Percentiles rank a stretch among this genome's conserved stretches.
Evolutionary conservation across 345 rosid species (phyloP).

Genomic region (Draba incana): DNA sequence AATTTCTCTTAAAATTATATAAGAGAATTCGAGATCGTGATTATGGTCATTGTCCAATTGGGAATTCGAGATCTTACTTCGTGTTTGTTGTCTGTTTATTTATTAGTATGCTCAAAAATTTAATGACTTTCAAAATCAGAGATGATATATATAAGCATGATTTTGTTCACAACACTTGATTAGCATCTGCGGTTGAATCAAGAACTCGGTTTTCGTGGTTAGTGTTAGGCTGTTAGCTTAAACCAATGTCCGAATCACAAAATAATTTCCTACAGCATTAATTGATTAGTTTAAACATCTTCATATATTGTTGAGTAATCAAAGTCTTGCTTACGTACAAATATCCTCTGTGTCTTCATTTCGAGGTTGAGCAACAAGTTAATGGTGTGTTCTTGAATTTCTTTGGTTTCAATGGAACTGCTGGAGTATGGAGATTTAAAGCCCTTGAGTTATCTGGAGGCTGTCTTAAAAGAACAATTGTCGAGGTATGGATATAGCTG

Average conservation of each 20-base stretch:
- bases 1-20: too few relatives aligned
- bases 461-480: conserved; percentile 87
- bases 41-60: too few relatives aligned
- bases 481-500: conserved; percentile 89
- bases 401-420: conserved; percentile 91
- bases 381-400: conserved; percentile 74
- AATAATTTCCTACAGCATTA: too few relatives aligned
- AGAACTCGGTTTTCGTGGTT: not conserved
- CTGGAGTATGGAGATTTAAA: conserved; percentile 85
- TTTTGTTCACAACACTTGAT: not conserved
- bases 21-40: too few relatives aligned
- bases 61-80: too few relatives aligned
- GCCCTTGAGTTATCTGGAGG: conserved; percentile 88
- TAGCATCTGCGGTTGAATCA: not conserved
- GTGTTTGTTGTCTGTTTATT: not conserved
- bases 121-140: not conserved
- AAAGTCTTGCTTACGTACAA: too few relatives aligned
- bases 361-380: conserved; percentile 86
- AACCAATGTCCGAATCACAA: too few relatives aligned
- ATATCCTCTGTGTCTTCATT: conserved; percentile 59
- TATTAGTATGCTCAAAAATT: not conserved
- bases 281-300: too few relatives aligned
- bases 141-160: not conserved
- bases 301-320: too few relatives aligned
- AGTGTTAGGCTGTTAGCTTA: too few relatives aligned